A percentile compares a stretch with the other conserved stretches of the same genome.
These are phyloP conservation scores for Suillus clintonianus DNA, from an alignment of 768 basidiomycete species.

Conservation along the genomic window DNA sequence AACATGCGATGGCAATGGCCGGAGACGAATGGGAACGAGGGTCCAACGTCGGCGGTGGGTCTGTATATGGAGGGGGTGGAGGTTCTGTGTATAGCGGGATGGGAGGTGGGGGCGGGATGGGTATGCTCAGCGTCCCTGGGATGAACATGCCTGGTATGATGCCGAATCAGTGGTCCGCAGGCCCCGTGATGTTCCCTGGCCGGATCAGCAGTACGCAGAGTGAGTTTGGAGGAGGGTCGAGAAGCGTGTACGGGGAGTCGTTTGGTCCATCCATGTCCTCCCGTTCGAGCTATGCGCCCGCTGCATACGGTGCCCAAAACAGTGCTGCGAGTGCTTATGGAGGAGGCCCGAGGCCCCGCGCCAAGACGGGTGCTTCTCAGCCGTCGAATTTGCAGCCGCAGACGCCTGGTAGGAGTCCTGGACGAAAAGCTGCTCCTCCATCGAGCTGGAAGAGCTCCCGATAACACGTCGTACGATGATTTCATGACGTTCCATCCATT, in stretches of 20 bases:
- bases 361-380: constrained; percentile 30
- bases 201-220: constrained; percentile 52
- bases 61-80: constrained; percentile 38
- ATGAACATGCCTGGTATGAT: constrained; percentile 40
- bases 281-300: constrained; percentile 8
- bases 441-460: constrained; percentile 58
- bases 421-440: constrained; percentile 48
- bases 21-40: constrained; percentile 90
- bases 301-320: constrained; percentile 7
- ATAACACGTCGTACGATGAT: constrained; percentile 5
- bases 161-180: constrained; percentile 42
- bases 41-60: constrained; percentile 49
- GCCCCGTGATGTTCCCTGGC: constrained; percentile 55
- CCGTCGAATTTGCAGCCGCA: constrained; percentile 17
- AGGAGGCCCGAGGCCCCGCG: constrained; percentile 31
- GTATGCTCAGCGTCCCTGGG: constrained; percentile 41
- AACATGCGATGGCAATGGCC: constrained; percentile 87
- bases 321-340: constrained; percentile 22
- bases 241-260: constrained; percentile 72
- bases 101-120: constrained; percentile 37
- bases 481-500: neutral
- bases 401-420: constrained; percentile 19
- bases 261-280: constrained; percentile 43
- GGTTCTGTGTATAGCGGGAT: constrained; percentile 51
- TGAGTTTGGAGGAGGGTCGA: constrained; percentile 63